Evolutionary conservation across 176 grass and related monocot species (phyloP).

Genomic region (Paspalum vaginatum): DNA sequence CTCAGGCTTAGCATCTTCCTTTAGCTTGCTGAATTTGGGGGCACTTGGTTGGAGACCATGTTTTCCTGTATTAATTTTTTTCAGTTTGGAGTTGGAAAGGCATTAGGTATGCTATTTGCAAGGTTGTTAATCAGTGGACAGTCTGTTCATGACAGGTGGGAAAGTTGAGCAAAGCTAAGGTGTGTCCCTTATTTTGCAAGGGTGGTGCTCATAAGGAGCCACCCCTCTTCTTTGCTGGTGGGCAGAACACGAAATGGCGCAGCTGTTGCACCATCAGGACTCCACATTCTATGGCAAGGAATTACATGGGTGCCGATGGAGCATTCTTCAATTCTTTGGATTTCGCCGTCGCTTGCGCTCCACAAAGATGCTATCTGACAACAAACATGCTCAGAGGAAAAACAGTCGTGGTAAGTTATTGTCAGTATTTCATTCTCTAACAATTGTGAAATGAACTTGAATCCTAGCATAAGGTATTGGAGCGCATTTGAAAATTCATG

Average conservation of each 20-base stretch:
- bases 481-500: conserved; percentile 5
- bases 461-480: background rate
- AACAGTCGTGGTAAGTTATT: conserved; percentile 39
- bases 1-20: conserved; percentile 26
- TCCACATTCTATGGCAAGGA: conserved; percentile 58
- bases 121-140: conserved; percentile 44
- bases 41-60: conserved; percentile 29
- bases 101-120: conserved; percentile 25
- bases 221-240: conserved; percentile 35
- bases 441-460: background rate
- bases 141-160: conserved; percentile 45
- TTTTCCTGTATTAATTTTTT: conserved; percentile 34
- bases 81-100: conserved; percentile 29
- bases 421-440: background rate
- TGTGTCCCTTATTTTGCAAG: conserved; percentile 25
- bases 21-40: conserved; percentile 37
- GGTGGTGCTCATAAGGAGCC: conserved; percentile 32
- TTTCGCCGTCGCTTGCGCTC: conserved; percentile 51
- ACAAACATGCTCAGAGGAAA: conserved; percentile 54
- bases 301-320: conserved; percentile 53
- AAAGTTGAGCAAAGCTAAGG: conserved; percentile 21
- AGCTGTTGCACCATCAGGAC: conserved; percentile 68
- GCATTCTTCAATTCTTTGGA: conserved; percentile 78
- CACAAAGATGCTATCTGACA: conserved; percentile 54
- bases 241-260: conserved; percentile 47